Evolutionary conservation across 2,329 filamentous ascomycete genomes (phyloP).

Genomic region (Chrysoporthe austroafricana): DNA sequence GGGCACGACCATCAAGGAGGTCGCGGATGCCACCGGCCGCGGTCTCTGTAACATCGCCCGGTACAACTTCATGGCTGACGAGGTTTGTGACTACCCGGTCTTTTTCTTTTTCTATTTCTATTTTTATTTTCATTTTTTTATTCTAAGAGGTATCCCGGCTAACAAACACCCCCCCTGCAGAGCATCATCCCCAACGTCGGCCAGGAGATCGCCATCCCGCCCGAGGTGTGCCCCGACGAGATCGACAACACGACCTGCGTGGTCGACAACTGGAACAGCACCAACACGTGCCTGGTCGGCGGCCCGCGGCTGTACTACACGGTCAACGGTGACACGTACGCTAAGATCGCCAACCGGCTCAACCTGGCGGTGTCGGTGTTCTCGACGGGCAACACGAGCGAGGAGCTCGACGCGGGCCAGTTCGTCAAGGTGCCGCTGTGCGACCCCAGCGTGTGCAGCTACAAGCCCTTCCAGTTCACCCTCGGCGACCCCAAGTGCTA

Average conservation of each 20-base stretch:
- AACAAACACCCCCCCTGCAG: not conserved
- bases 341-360: conserved; percentile 18
- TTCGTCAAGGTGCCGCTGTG: conserved; percentile 20
- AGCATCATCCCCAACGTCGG: conserved; percentile 18
- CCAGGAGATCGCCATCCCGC: conserved; percentile 12
- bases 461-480: conserved; percentile 15
- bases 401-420: conserved; percentile 11
- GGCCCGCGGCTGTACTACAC: conserved; percentile 18
- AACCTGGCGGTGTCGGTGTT: conserved; percentile 3
- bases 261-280: conserved; percentile 18
- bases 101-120: not conserved
- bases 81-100: not conserved
- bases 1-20: conserved; percentile 10
- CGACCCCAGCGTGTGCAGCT: conserved; percentile 2
- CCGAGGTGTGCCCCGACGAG: conserved; percentile 20
- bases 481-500: conserved; percentile 3
- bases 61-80: conserved; percentile 20
- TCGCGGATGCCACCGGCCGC: conserved; percentile 6
- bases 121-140: too few species aligned
- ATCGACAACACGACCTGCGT: conserved; percentile 17
- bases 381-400: conserved; percentile 2
- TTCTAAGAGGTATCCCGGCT: not conserved
- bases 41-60: conserved; percentile 19
- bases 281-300: conserved; percentile 14
- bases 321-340: conserved; percentile 15